Percentiles rank a stretch among this genome's conserved stretches.
These are phyloP conservation scores for Corynascus novoguineensis DNA, from an alignment of 495 filamentous ascomycete species.

Conservation along the genomic window DNA sequence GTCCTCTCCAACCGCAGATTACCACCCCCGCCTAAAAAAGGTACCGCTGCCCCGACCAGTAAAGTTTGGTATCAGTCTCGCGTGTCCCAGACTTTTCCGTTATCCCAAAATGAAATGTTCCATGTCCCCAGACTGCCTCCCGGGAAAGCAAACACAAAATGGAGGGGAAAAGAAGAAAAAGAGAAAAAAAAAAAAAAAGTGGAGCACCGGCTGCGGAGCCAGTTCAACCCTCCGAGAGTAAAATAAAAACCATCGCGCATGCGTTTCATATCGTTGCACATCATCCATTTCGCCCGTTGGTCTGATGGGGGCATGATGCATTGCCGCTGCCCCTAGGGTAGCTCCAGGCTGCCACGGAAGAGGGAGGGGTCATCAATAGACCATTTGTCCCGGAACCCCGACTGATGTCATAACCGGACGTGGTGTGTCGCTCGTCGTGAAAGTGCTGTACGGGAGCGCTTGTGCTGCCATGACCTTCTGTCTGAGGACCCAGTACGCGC, in stretches of 20 bases:
- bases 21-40: constrained; percentile 17
- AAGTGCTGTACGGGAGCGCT: constrained; percentile 24
- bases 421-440: constrained; percentile 37
- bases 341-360: neutral
- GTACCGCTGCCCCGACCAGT: constrained; percentile 2
- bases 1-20: constrained; percentile 19
- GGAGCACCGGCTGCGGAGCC: neutral
- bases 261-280: neutral
- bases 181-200: neutral
- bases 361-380: neutral
- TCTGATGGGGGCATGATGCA: neutral
- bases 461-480: constrained; percentile 21
- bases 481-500: constrained; percentile 31
- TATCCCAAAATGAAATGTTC: constrained; percentile 1
- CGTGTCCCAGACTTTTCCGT: constrained; percentile 1
- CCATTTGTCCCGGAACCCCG: constrained; percentile 9
- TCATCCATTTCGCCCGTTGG: neutral
- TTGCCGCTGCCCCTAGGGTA: neutral
- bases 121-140: constrained; percentile 5
- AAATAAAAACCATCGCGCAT: neutral
- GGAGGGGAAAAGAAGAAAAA: neutral
- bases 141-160: constrained; percentile 1
- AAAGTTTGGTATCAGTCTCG: constrained; percentile 19
- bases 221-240: neutral
- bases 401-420: constrained; percentile 21